phyloP scores from a whole-genome alignment of 2,329 filamentous ascomycete genomes.

The Neofusicoccum laricinum region DNA sequence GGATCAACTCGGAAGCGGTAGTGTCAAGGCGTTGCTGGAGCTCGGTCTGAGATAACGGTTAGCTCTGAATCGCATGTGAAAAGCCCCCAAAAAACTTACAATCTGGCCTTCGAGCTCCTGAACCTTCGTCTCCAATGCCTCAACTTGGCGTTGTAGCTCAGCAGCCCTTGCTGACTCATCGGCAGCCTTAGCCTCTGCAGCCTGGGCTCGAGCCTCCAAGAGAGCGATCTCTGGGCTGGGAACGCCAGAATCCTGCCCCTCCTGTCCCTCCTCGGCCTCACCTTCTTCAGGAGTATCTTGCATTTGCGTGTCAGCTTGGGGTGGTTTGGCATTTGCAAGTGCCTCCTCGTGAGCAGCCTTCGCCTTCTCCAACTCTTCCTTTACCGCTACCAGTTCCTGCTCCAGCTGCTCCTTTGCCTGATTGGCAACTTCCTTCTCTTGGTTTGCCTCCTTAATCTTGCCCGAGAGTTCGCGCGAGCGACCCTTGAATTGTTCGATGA shows the following conservation, averaged over 20 bases:
- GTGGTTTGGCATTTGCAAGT: conserved; percentile 39
- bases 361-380: conserved; percentile 59
- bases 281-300: conserved; percentile 44
- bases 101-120: conserved; percentile 63
- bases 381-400: conserved; percentile 28
- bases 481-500: conserved; percentile 53
- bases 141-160: conserved; percentile 41
- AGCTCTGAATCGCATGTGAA: neutral
- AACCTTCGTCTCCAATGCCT: conserved; percentile 46
- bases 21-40: conserved; percentile 38
- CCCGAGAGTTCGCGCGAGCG: conserved; percentile 62
- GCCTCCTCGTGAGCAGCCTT: conserved; percentile 65
- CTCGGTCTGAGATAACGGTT: conserved; percentile 31
- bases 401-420: conserved; percentile 36
- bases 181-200: conserved; percentile 40
- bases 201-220: conserved; percentile 31
- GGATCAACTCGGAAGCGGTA: conserved; percentile 31
- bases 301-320: conserved; percentile 25
- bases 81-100: conserved; percentile 26
- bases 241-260: conserved; percentile 17
- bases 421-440: conserved; percentile 45
- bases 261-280: conserved; percentile 37
- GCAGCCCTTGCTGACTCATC: conserved; percentile 38
- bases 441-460: conserved; percentile 55
- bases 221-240: conserved; percentile 22